These are phyloP conservation scores for Talaromyces stipitatus DNA, from an alignment of 495 filamentous ascomycete species.

Conservation along the genomic window DNA sequence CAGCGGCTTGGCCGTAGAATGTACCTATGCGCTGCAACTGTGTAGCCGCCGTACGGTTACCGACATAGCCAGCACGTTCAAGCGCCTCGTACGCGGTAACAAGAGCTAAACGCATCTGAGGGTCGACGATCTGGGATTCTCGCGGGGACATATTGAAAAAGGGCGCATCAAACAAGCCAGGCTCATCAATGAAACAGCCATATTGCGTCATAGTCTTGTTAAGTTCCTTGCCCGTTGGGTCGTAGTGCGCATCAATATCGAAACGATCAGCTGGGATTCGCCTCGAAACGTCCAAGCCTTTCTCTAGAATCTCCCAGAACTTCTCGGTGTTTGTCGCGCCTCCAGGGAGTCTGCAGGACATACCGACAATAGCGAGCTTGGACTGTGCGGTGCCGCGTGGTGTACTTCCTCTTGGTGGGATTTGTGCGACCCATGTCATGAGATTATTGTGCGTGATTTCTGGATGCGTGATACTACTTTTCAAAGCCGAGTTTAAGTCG, in stretches of 20 bases:
- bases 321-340: slow-evolving; percentile 21
- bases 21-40: slow-evolving; percentile 20
- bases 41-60: slow-evolving; percentile 15
- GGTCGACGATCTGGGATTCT: slow-evolving; percentile 24
- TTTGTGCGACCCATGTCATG: slow-evolving; percentile 1
- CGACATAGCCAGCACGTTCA: slow-evolving; percentile 22
- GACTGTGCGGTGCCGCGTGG: slow-evolving; percentile 10
- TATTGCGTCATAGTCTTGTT: slow-evolving; percentile 28
- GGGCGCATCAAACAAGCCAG: slow-evolving; percentile 21
- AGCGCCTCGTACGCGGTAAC: slow-evolving; percentile 32
- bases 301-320: slow-evolving; percentile 34
- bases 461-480: background rate
- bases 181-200: slow-evolving; percentile 25
- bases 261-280: slow-evolving; percentile 35
- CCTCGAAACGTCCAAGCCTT: slow-evolving; percentile 28
- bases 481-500: slow-evolving; percentile 6
- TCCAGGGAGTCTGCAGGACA: slow-evolving; percentile 32
- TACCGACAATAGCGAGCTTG: slow-evolving; percentile 37
- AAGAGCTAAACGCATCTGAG: slow-evolving; percentile 22
- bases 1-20: slow-evolving; percentile 25
- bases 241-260: slow-evolving; percentile 32
- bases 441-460: slow-evolving; percentile 3
- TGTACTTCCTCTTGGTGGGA: background rate
- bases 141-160: slow-evolving; percentile 29
- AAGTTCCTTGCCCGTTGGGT: slow-evolving; percentile 28